Base-by-base conservation (phyloP, 164 flowering plant genomes). In the Sextonia rubra region DNA sequence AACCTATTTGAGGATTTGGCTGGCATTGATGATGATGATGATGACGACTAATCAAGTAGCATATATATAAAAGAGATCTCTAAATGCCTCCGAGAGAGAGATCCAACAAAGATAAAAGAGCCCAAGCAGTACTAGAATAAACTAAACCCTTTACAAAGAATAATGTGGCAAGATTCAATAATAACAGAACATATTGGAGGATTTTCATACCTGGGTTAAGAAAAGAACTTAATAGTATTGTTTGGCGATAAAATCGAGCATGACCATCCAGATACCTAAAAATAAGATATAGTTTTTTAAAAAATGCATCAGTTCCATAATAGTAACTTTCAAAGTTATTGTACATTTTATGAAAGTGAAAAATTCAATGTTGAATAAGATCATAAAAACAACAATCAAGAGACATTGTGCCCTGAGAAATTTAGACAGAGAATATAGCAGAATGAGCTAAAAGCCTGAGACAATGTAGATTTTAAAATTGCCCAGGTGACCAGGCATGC, bases 261-360 rank as follows among this genome's bases (percentile, higher is more conserved):
- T 87, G 80, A 52, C 87, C 94, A 80, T 95, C 89, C 23, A 90
- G 81, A 77, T 91, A 93, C 98, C 99, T 92, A 60, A 71, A 4
- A 58, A 77, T 2, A 47, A 62, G 64, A 60, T 20, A 29, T 4
- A 26, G 44, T 64, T 15, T 6, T 6, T 1, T 17, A 17, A 27
- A 64, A 64, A 27, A 64, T 15, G 17, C 58, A 52, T 52, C n/a
- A 52, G n/a, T 52, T 20, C 58, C 58, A 52, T 20, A 14, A 52
- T 5, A 52, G n/a, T 20, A 15, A 52, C 4, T 12, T 52, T 52
- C 2, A 52, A 52, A 17, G 58, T 17, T 14, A 52, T 52, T 52
- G 44, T 37, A 52, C 58, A 52, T 14, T 4, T 52, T 4, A 52
- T 52, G 20, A 52, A 52, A 52, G 6, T 52, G 58, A 52, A 52